Conservation (phyloP, 2,329 filamentous ascomycete species). For the Alternaria atra region DNA sequence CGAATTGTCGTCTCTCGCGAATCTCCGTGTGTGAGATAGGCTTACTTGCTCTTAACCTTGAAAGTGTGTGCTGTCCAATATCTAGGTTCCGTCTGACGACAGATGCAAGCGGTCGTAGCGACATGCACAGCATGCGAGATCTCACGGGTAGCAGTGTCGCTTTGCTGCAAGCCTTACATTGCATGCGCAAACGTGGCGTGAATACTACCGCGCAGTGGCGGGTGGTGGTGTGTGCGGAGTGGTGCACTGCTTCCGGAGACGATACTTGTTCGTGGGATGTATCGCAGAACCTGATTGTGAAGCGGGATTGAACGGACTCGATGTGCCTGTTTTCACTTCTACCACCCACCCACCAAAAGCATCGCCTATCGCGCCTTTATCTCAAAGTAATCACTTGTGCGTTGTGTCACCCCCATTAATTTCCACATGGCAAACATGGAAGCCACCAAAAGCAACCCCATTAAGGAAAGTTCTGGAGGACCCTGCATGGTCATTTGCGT, state of each 20-base stretch:
- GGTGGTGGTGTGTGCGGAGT: not conserved
- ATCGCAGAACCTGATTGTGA: not conserved
- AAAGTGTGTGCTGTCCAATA: not conserved
- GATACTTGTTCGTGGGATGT: not conserved
- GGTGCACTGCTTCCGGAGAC: not conserved
- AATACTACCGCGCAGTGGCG: not conserved
- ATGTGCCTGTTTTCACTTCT: not conserved
- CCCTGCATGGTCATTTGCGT: slow-evolving; percentile 3
- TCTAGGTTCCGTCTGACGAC: slow-evolving; percentile 1
- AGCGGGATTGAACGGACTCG: not conserved
- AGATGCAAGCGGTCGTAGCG: slow-evolving; percentile 5
- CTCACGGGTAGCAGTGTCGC: not conserved
- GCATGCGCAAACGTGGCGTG: slow-evolving; percentile 4
- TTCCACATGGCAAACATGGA: slow-evolving; percentile 14
- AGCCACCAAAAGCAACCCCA: not conserved
- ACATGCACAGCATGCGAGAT: slow-evolving; percentile 12
- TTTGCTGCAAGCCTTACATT: slow-evolving; percentile 3
- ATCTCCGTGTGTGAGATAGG: slow-evolving; percentile 7
- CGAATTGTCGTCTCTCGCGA: slow-evolving; percentile 8
- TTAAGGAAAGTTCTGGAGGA: slow-evolving; percentile 3
- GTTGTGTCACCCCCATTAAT: slow-evolving; percentile 5
- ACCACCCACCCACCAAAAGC: not conserved
- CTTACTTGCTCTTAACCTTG: not conserved
- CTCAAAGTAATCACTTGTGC: not conserved
- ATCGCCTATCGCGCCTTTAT: slow-evolving; percentile 5